Evolutionary conservation across 2,329 filamentous ascomycete species (phyloP).

Genomic region (Phyllosticta citribraziliensis): DNA sequence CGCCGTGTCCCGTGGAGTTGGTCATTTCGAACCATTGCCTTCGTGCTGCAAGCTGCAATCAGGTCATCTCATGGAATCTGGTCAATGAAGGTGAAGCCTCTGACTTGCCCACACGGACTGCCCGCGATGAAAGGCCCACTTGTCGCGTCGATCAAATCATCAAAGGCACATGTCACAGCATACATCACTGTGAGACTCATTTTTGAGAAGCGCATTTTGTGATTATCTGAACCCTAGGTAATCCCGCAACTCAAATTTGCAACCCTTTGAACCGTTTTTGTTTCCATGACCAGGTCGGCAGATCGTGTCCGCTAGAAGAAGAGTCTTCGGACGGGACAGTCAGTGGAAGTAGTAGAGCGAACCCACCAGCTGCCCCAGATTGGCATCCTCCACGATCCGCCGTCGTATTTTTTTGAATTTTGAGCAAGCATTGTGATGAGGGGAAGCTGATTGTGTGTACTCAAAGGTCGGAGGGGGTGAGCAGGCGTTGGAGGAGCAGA

Average conservation of each 20-base stretch:
- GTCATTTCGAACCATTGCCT: too few species aligned
- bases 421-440: not conserved
- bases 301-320: not conserved
- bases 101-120: too few species aligned
- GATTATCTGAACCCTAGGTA: not conserved
- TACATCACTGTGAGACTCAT: not conserved
- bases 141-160: not conserved
- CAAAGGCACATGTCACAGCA: not conserved
- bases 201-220: not conserved
- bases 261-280: not conserved
- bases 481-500: not conserved
- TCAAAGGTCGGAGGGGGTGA: too few species aligned
- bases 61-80: not conserved
- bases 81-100: not conserved
- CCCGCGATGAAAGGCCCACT: too few species aligned
- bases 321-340: not conserved
- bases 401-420: not conserved
- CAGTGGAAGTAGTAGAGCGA: not conserved
- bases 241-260: not conserved
- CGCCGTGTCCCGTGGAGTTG: too few species aligned
- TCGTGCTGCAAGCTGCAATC: too few species aligned
- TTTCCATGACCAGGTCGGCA: not conserved
- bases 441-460: not conserved
- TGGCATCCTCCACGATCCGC: not conserved
- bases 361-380: slow-evolving; percentile 4